Base-by-base conservation (phyloP, 768 basidiomycete species). In the Boletus rubropictus region DNA sequence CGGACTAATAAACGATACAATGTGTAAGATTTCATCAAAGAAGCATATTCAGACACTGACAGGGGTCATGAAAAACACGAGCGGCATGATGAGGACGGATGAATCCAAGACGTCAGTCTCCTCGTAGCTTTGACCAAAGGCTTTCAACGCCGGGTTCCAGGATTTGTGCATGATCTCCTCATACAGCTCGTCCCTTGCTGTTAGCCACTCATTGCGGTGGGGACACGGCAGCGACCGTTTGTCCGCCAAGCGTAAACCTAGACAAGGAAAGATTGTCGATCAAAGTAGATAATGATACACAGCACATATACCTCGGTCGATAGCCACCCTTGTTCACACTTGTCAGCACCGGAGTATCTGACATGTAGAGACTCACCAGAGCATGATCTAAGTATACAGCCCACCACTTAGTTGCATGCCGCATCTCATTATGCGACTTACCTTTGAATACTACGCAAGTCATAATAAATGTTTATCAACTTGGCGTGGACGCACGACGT, bases 181-280 rank as follows among this genome's bases (percentile, higher is more conserved):
- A 65, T 97, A 99, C 6, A 98, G 67, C 5, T 72, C 66, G 58
- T 98, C 94, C 17, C 94, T 80, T 3, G 84, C 79, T 1, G 67
- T 70, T 15, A 84, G 63, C 94, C 94, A 96, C 44, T 79, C 74
- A 35, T 62, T 62, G 15, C 85, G 79, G 12, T 75, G 76, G 1
- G 86, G 87, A 61, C 87, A 89, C 6, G 95, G 95, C 3, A 99
- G 74, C 1, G 89, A 92, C 15, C 95, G 82, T 67, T 99, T 99
- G 29, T 97, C 94, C 3, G 93, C 90, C 20, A 99, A 76, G 9
- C 95, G 87, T 5, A 98, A 74, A 5, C 86, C 82, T 83, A 36
- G n/a, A 25, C 12, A 15, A 48, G 9, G 21, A 46, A 10, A 29
- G 3, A 10, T 18, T 1, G 10, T 0, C 22, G 4, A 22, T 14